Evolutionary conservation across 2,329 filamentous ascomycete genomes (phyloP), one percentile per base, ranked within the genome.

Genomic region (Colletotrichum gloeosporioides): DNA sequence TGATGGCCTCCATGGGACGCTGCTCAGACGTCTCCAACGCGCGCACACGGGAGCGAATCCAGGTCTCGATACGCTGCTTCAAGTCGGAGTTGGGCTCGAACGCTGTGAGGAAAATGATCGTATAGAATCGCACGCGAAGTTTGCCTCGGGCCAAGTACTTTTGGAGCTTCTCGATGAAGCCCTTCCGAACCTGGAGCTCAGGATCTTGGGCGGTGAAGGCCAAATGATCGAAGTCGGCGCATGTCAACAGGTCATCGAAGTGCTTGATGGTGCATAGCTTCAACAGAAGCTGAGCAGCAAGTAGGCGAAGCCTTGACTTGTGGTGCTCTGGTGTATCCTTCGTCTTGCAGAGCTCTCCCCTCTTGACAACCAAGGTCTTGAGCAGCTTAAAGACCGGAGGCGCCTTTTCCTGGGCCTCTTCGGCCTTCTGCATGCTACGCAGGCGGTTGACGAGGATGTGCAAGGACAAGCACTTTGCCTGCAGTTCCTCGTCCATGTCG

Each of bases 401-500:
- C 3, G 93, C 92, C 74, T 91, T 88, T 44, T 90, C 89, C 79
- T 93, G 89, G 16, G 89, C 89, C 76, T 88, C 87, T 6, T 89
- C 85, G 18, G 85, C 81, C 63, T 91, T 89, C 61, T 89, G 85
- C 83, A 82, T 90, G 76, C 83, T 94, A 53, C 96, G 92, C 22
- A 98, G 89, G 70, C 95, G 92, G 83, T 99, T 99, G 75, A 97
- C 95, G 31, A 99, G 88, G 18, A 96, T 94, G 82, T 94, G 96
- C 64, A 99, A 87, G 2, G 96, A 94, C 87, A 95, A 93, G 73
- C 93, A 91, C 84, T 99, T 98, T 25, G 96, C 94, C 76, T 93
- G 90, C 18, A 95, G 93, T 81, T 98, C 96, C 69, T 96, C 92
- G 78, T 98, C 95, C 78, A 95, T 86, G 39, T 92, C 89, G 15